phyloP scores from a whole-genome alignment of 2,329 filamentous ascomycete species.

The Drechslera avenae region DNA sequence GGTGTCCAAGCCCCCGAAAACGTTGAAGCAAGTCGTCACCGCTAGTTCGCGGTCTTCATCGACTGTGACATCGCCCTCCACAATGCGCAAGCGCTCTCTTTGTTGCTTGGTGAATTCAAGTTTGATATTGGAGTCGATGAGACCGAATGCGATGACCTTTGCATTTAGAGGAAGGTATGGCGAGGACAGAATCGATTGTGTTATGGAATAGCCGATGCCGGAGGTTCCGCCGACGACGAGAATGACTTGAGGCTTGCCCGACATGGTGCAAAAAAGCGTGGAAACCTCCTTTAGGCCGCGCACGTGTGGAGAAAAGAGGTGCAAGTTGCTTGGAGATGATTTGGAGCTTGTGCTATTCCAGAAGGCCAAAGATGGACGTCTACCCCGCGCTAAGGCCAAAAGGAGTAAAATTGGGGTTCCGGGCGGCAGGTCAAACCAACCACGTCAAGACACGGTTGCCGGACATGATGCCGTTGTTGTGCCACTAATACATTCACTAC shows the following conservation, averaged over 20 bases:
- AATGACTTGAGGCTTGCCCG: conserved; percentile 21
- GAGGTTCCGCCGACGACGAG: conserved; percentile 32
- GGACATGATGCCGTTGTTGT: neutral
- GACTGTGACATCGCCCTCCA: conserved; percentile 15
- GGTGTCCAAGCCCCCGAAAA: conserved; percentile 28
- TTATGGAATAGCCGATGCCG: conserved; percentile 30
- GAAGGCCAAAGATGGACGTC: conserved; percentile 4
- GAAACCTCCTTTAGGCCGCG: neutral
- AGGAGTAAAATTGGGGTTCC: conserved; percentile 5
- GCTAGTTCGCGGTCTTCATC: conserved; percentile 13
- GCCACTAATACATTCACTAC: neutral
- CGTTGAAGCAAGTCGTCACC: conserved; percentile 18
- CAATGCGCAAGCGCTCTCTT: conserved; percentile 11
- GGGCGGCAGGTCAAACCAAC: neutral
- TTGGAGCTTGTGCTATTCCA: conserved; percentile 12
- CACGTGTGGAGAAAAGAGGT: neutral
- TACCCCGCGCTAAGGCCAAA: conserved; percentile 15
- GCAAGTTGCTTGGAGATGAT: neutral
- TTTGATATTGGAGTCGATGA: conserved; percentile 13
- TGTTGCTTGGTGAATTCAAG: conserved; percentile 14
- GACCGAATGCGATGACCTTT: conserved; percentile 14
- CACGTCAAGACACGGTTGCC: neutral
- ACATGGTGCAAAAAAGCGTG: neutral
- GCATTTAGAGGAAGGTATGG: conserved; percentile 8
- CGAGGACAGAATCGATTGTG: conserved; percentile 18